A percentile compares a stretch with the other conserved stretches of the same genome.
Conservation (phyloP, 331 rosid species). For the Arachis monticola region DNA sequence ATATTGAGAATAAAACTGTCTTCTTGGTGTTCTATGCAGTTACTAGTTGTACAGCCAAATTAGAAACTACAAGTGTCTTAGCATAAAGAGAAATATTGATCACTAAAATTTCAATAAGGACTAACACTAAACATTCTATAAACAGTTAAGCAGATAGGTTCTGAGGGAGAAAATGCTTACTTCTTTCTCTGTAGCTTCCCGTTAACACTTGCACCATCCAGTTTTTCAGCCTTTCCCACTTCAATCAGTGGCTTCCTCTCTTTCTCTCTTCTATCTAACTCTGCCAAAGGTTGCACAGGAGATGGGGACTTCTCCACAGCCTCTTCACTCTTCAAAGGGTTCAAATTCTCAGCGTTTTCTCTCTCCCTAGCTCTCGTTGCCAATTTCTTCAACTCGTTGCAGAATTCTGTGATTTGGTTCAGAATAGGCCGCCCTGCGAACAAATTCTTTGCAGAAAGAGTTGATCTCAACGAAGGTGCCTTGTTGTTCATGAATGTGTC, state of each 20-base stretch:
- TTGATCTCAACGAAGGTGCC: constrained; percentile 65
- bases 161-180: constrained; percentile 49
- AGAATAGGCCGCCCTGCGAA: constrained; percentile 78
- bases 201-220: constrained; percentile 39
- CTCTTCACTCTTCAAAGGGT: constrained; percentile 37
- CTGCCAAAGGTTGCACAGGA: constrained; percentile 42
- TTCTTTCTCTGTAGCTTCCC: constrained; percentile 57
- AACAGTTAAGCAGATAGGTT: neutral
- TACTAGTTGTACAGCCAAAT: neutral
- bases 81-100: neutral
- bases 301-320: constrained; percentile 37
- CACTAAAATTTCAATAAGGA: neutral
- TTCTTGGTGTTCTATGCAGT: neutral
- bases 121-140: neutral
- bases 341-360: constrained; percentile 51
- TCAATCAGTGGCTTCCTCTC: constrained; percentile 63
- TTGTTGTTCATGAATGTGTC: constrained; percentile 44
- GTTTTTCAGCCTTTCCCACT: constrained; percentile 48
- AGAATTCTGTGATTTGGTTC: constrained; percentile 87
- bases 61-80: neutral
- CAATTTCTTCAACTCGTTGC: constrained; percentile 79
- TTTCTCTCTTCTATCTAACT: constrained; percentile 49
- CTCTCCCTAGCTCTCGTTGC: constrained; percentile 62
- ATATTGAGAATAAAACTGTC: neutral
- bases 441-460: constrained; percentile 80